Percentiles rank a stretch among this genome's conserved stretches.
Evolutionary conservation across 1,139 yeast genomes (phyloP).

Genomic region (Taphrina deformans): DNA sequence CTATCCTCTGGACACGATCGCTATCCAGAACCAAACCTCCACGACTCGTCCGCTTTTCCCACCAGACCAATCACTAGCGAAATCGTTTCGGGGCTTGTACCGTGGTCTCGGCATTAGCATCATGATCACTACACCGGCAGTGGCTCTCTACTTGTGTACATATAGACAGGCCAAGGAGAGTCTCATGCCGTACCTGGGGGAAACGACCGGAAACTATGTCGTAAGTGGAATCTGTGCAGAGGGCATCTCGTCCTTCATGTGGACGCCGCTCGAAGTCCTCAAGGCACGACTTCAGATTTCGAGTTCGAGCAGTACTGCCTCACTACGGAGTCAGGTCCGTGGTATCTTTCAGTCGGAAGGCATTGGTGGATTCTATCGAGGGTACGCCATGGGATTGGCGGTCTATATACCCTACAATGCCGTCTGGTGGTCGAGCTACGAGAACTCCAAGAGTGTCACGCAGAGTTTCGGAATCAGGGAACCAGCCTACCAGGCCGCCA

Average conservation of each 20-base stretch:
- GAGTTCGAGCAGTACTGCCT: slow-evolving; percentile 22
- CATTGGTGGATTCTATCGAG: slow-evolving; percentile 48
- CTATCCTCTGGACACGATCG: slow-evolving; percentile 32
- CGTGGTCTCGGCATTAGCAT: slow-evolving; percentile 49
- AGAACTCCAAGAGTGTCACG: slow-evolving; percentile 27
- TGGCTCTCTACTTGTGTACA: slow-evolving; percentile 49
- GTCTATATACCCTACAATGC: slow-evolving; percentile 40
- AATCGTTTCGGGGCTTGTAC: slow-evolving; percentile 49
- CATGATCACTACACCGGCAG: slow-evolving; percentile 50
- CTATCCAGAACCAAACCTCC: slow-evolving; percentile 30
- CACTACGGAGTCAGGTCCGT: slow-evolving; percentile 41
- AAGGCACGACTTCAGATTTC: slow-evolving; percentile 50
- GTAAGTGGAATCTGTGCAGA: slow-evolving; percentile 49
- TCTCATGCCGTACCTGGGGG: slow-evolving; percentile 47
- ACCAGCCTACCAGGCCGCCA: slow-evolving; percentile 37
- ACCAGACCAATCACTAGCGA: slow-evolving; percentile 1
- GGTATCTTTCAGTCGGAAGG: slow-evolving; percentile 47
- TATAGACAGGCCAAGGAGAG: slow-evolving; percentile 48
- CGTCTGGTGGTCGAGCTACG: slow-evolving; percentile 40
- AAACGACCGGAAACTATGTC: slow-evolving; percentile 47
- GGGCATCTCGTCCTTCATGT: slow-evolving; percentile 48
- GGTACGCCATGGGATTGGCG: slow-evolving; percentile 48
- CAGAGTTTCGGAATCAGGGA: slow-evolving; percentile 7
- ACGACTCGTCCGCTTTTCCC: slow-evolving; percentile 29
- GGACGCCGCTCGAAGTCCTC: slow-evolving; percentile 53